Percentiles rank a stretch among this genome's conserved stretches.
phyloP scores from a whole-genome alignment of 2,329 filamentous ascomycete genomes.

The Aspergillus puulaauensis region DNA sequence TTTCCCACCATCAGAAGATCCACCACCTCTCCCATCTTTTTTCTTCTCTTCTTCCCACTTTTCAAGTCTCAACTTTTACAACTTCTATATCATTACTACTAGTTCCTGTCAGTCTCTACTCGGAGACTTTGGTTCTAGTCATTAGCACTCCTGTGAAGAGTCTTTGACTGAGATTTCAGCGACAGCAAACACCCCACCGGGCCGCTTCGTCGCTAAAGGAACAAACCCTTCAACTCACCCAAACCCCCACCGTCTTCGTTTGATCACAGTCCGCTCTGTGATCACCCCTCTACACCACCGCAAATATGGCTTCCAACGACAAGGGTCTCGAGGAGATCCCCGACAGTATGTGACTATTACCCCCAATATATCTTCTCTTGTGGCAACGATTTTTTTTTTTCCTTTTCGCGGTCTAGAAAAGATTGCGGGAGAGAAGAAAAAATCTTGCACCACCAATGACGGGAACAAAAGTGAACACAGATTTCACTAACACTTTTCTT shows the following conservation, averaged over 20 bases:
- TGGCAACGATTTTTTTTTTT: slow-evolving; percentile 1
- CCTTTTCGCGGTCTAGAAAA: neutral
- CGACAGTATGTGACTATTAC: slow-evolving; percentile 68
- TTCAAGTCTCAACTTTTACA: slow-evolving; percentile 25
- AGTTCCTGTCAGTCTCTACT: slow-evolving; percentile 34
- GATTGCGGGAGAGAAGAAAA: slow-evolving; percentile 10
- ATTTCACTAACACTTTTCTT: slow-evolving; percentile 21
- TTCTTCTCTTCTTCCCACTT: slow-evolving; percentile 15
- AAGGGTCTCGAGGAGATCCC: slow-evolving; percentile 98
- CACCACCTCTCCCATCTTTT: slow-evolving; percentile 13
- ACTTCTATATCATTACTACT: slow-evolving; percentile 19
- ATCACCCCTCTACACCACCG: slow-evolving; percentile 55
- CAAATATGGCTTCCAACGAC: slow-evolving; percentile 93
- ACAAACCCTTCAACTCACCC: slow-evolving; percentile 28
- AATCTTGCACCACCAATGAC: slow-evolving; percentile 4
- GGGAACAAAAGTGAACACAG: slow-evolving; percentile 9
- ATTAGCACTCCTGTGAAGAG: slow-evolving; percentile 14
- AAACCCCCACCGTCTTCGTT: slow-evolving; percentile 26
- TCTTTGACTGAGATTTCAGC: slow-evolving; percentile 20
- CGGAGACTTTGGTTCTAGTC: slow-evolving; percentile 39
- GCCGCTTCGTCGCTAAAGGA: slow-evolving; percentile 35
- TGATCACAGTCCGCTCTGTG: slow-evolving; percentile 79
- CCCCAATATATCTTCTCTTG: slow-evolving; percentile 7
- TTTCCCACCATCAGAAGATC: slow-evolving; percentile 19
- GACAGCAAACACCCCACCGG: slow-evolving; percentile 28